Evolutionary conservation across 441 rosid genomes (phyloP).

Genomic region (Adansonia rubrostipa): DNA sequence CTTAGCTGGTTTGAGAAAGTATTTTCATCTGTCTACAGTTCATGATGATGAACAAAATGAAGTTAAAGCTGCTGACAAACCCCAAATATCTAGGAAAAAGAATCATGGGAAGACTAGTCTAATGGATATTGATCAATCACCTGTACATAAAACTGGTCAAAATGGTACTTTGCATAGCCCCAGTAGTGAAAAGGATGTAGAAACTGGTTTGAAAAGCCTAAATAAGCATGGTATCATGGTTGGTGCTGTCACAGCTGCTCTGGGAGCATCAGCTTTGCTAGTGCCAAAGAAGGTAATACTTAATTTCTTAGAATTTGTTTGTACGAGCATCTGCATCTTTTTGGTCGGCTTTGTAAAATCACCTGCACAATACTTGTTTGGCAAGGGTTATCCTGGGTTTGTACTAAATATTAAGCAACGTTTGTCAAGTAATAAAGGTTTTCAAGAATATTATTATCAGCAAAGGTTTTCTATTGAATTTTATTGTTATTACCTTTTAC

Average conservation of each 20-base stretch:
- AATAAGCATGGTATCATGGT: constrained; percentile 64
- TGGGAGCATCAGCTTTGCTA: constrained; percentile 91
- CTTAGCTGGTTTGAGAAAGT: constrained; percentile 88
- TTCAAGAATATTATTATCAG: not conserved
- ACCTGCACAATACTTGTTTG: not conserved
- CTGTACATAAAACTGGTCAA: constrained; percentile 35
- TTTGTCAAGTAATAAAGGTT: not conserved
- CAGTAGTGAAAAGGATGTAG: constrained; percentile 38
- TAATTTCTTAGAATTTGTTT: constrained; percentile 13
- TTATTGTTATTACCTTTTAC: not conserved
- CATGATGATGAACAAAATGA: constrained; percentile 42
- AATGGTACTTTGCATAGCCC: constrained; percentile 31
- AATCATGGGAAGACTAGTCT: constrained; percentile 33
- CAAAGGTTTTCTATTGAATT: not conserved
- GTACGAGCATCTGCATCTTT: not conserved
- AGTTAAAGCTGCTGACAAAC: constrained; percentile 32
- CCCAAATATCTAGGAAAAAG: constrained; percentile 36
- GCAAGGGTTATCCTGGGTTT: not conserved
- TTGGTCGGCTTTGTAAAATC: constrained; percentile 10
- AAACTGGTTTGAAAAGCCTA: constrained; percentile 38
- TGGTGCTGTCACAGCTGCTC: constrained; percentile 92
- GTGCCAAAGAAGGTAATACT: constrained; percentile 30
- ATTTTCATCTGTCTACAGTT: constrained; percentile 59
- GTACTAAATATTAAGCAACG: not conserved
- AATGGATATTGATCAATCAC: constrained; percentile 32